Base-by-base conservation (phyloP, 371 early-diverging fungal genomes). In the Lichtheimia ornata region DNA sequence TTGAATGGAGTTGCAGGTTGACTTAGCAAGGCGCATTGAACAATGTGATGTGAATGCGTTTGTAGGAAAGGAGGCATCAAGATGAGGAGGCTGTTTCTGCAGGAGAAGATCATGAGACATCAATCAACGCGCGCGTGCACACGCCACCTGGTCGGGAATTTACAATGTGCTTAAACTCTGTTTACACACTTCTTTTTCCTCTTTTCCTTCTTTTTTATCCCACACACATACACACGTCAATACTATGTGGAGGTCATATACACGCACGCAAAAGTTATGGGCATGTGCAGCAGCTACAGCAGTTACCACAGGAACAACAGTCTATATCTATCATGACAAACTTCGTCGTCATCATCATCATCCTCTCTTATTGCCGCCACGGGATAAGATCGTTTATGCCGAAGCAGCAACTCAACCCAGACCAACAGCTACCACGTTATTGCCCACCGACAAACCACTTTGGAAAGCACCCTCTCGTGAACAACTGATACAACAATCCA, bases 391-490 rank as follows among this genome's bases (percentile, higher is more conserved):
- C 44, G 77, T 69, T 15, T 70, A 71, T 30, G 74, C 74, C 51
- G 81, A 77, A 47, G 73, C 73, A 6, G 24, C 71, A 14, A 58
- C 70, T 24, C 52, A 72, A 22, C 63, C 64, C 11, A 25, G 18
- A 58, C 42, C 35, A 35, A 35, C 35, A 2, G 35, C 35, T 35
- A 35, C 35, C 9, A 35, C 35, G 9, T 11, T 35, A 9, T 35
- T 35, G 11, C 35, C 35, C 11, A 63, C 74, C 5, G 63, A 59
- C n/a, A 65, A 60, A 42, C 82, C 83, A 15, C 84, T 86, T 68
- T 89, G 90, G 91, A 73, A 83, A 5, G 85, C 88, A 15, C 92
- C 91, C 54, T 84, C 85, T 44, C 86, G 92, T 44, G 71, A 80
- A 44, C 88, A 91, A 58, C 86, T 91, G 88, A 55, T 91, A 50